Evolutionary conservation across 768 basidiomycete species (phyloP), one percentile per base, ranked within the genome.

Genomic region (Leccinum pellstonianum): DNA sequence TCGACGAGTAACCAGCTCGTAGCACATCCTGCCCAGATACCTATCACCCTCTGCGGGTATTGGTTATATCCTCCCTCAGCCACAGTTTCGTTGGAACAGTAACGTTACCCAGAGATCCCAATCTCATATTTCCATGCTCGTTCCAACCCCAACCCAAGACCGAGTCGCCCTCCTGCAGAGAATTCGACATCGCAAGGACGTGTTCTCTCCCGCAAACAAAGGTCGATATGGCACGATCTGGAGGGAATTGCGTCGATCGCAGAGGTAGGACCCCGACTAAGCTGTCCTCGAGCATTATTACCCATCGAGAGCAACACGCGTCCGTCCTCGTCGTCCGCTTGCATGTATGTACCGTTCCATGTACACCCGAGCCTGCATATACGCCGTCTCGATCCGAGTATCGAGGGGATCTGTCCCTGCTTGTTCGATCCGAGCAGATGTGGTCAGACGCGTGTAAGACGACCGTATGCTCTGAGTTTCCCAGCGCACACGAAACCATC

Each of bases 131-230:
- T 7, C 96, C 96, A 70, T 98, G 96, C 72, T 98, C 96, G 73
- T 98, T 98, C 95, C 96, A 98, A 0, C 96, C 96, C 92, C 95
- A 97, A 0, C 85, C 91, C 84, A 86, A 91, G 0, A 95, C 81
- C 10, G 59, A 49, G 21, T 54, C 27, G 5, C 43, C 35, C 62
- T 83, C 81, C 2, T 65, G 62, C 11, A 46, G 33, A 25, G 57
- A 47, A 17, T 47, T 54, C 6, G 61, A 54, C 53, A 60, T 58
- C 21, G 21, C 21, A 21, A 2, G 21, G 21, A 21, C 21, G 21
- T 21, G 21, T 21, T 21, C 21, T 1, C 21, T 21, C 21, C 21
- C 1, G 79, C 88, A 91, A 0, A 82, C 83, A 14, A 95, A 54
- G 19, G 19, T 60, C 41, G 80, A 73, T 46, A 64, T 43, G 5